These are phyloP conservation scores for Penicillium sp. DNA, from an alignment of 2,329 filamentous ascomycete genomes.

Conservation along the genomic window DNA sequence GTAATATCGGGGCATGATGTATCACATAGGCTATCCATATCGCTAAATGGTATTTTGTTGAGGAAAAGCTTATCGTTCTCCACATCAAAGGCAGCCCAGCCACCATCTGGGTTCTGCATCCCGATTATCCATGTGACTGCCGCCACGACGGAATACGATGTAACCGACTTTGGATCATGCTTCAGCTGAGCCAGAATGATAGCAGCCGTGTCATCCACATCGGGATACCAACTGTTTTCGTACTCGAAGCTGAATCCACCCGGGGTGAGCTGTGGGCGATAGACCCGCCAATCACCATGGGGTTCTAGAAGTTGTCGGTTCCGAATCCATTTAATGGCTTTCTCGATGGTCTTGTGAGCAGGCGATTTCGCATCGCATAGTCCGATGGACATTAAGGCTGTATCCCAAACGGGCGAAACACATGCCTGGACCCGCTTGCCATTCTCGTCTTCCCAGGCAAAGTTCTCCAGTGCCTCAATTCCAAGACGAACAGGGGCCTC, in stretches of 20 bases:
- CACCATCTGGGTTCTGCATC: constrained; percentile 41
- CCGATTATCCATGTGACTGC: constrained; percentile 32
- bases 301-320: constrained; percentile 24
- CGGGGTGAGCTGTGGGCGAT: constrained; percentile 16
- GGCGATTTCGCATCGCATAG: constrained; percentile 23
- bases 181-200: constrained; percentile 30
- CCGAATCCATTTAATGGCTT: constrained; percentile 12
- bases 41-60: constrained; percentile 39
- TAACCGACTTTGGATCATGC: constrained; percentile 13
- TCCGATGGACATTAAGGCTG: constrained; percentile 32
- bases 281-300: constrained; percentile 32
- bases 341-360: neutral
- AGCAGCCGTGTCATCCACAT: constrained; percentile 36
- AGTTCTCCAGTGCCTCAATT: constrained; percentile 29
- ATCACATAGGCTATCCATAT: constrained; percentile 39
- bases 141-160: constrained; percentile 4
- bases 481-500: constrained; percentile 19
- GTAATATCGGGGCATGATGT: constrained; percentile 36
- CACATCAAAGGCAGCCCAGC: constrained; percentile 38
- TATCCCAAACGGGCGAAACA: constrained; percentile 39
- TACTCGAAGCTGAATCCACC: constrained; percentile 37
- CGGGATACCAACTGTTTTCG: constrained; percentile 33
- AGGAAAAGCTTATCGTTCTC: constrained; percentile 35
- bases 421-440: constrained; percentile 26
- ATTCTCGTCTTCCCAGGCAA: constrained; percentile 21